phyloP scores from a whole-genome alignment of 805 yeast species.

The Ogataea glucozyma region DNA sequence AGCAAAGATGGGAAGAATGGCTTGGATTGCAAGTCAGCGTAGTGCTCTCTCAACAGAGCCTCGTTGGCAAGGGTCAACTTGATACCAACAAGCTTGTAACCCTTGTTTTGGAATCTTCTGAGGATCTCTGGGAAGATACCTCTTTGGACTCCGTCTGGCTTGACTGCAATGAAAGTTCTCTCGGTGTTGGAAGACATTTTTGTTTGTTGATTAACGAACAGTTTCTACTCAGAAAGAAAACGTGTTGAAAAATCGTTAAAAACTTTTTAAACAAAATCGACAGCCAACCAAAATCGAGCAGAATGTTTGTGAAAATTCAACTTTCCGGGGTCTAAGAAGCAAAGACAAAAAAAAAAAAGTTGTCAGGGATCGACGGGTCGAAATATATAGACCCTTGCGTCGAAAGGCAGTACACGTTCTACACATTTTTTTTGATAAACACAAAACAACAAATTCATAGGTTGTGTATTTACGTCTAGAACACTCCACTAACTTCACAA shows the following conservation, averaged over 20 bases:
- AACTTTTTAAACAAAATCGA: neutral
- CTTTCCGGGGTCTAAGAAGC: conserved; percentile 6
- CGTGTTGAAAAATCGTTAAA: neutral
- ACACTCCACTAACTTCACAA: too few species aligned
- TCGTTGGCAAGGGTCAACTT: conserved; percentile 89
- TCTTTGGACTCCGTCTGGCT: conserved; percentile 99
- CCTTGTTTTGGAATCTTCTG: conserved; percentile 94
- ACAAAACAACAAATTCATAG: neutral
- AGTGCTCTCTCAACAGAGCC: conserved; percentile 86
- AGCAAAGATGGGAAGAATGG: conserved; percentile 98
- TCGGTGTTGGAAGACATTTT: conserved; percentile 58
- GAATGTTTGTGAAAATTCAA: neutral
- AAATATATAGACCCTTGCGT: neutral
- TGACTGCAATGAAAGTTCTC: conserved; percentile 90
- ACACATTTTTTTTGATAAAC: neutral
- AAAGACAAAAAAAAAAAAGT: too few species aligned
- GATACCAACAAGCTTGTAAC: conserved; percentile 95
- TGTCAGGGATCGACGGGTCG: neutral
- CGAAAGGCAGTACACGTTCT: neutral
- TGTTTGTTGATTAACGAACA: neutral
- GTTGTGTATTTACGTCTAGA: too few species aligned
- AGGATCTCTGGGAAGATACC: conserved; percentile 89
- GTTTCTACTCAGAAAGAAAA: conserved; percentile 6
- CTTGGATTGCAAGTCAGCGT: conserved; percentile 91
- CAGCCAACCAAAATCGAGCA: conserved; percentile 7